phyloP scores from a whole-genome alignment of 2,329 filamentous ascomycete species.

The Ophiostoma australiae region DNA sequence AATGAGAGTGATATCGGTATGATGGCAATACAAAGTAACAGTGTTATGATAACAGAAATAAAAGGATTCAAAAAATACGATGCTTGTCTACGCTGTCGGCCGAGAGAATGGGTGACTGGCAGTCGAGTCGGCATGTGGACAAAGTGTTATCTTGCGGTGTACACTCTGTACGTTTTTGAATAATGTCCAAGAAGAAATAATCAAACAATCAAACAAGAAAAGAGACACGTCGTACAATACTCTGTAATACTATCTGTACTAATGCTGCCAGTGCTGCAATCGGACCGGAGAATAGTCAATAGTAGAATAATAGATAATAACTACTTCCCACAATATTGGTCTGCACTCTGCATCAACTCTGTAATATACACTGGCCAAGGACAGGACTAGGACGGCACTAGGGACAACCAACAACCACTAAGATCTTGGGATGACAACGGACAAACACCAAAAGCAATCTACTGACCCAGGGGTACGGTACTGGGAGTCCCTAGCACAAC shows the following conservation, averaged over 20 bases:
- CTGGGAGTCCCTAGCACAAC: slow-evolving; percentile 7
- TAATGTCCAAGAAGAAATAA: background rate
- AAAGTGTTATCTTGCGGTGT: slow-evolving; percentile 13
- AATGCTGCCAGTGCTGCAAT: background rate
- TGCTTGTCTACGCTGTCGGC: background rate
- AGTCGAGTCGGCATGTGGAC: background rate
- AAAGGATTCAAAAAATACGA: background rate
- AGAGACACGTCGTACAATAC: background rate
- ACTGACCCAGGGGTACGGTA: slow-evolving; percentile 12
- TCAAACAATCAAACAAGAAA: background rate
- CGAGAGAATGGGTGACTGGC: background rate
- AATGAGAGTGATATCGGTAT: background rate
- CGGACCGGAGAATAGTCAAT: background rate
- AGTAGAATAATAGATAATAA: background rate
- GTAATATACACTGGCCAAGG: background rate
- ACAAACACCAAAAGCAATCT: slow-evolving; percentile 4
- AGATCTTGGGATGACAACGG: slow-evolving; percentile 7
- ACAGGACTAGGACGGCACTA: slow-evolving; percentile 5
- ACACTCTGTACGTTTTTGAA: no score
- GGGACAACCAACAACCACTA: slow-evolving; percentile 9
- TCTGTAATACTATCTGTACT: no score
- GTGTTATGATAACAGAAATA: background rate
- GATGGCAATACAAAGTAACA: background rate
- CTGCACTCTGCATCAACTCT: background rate
- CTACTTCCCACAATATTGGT: no score